Base-by-base conservation (phyloP, 345 rosid genomes). In the Carallia brachiata region DNA sequence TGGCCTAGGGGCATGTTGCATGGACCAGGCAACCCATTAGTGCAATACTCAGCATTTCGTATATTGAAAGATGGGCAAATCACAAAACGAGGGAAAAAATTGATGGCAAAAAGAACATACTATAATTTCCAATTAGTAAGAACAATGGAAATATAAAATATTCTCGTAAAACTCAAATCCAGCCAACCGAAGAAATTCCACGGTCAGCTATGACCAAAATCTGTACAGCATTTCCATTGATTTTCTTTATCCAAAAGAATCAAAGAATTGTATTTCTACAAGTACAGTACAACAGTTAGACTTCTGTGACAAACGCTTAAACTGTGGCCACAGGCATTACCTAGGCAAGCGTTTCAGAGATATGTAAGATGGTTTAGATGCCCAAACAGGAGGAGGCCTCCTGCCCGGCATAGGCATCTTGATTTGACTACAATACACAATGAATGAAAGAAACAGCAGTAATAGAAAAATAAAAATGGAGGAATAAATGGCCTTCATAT, bases 341-440 rank as follows among this genome's bases (percentile, higher is more conserved):
- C 66, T 73, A 5, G 81, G 81, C 31, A 78, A 66, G 36, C 53
- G 79, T 73, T 81, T 86, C 23, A 73, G 75, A 69, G 79, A 64
- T 52, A 73, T 9, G 71, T 68, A 83, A 44, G 82, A 73, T 57
- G 89, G 80, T 71, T 86, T 77, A 52, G 82, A 71, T 70, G 66
- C 59, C 27, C 62, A 67, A 31, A 56, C 67, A 34, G 69, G 40
- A 16, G 70, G 61, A 71, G 70, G 66, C 69, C 73, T 83, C 78
- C 68, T 84, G 70, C 77, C 78, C 1, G 66, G 76, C 79, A 84
- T 80, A 5, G 89, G 87, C 73, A 86, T 71, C 83, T 82, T 84
- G 53, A 80, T 70, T 75, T 80, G 85, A 32, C 76, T 39, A 50
- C 60, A 61, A 44, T 80, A 78, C 52, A 79, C 82, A 31, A 80